Percentiles rank a stretch among this genome's conserved stretches.
Evolutionary conservation across 345 rosid genomes (phyloP).

Genomic region (Turnera subulata): DNA sequence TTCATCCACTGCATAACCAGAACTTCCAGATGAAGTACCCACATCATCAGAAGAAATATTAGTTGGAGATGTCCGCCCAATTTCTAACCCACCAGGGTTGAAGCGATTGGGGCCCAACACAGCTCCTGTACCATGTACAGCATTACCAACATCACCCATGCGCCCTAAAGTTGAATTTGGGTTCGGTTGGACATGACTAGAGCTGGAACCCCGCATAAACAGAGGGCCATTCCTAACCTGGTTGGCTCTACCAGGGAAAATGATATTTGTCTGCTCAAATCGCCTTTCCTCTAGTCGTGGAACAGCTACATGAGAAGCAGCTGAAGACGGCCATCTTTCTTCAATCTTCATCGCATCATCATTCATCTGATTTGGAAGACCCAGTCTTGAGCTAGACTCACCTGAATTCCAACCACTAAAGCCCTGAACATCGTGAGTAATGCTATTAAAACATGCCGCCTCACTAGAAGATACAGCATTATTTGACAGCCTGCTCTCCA

Average conservation of each 20-base stretch:
- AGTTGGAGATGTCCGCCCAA: conserved; percentile 23
- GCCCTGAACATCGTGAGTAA: conserved; percentile 36
- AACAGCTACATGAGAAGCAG: conserved; percentile 29
- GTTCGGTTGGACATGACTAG: conserved; percentile 35
- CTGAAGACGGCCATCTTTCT: conserved; percentile 40
- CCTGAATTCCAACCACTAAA: conserved; percentile 57
- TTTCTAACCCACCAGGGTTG: conserved; percentile 31
- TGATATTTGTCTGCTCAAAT: conserved; percentile 28
- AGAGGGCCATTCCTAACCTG: conserved; percentile 41
- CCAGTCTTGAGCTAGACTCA: conserved; percentile 53
- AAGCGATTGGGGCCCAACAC: conserved; percentile 20
- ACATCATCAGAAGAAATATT: conserved; percentile 28
- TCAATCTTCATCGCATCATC: conserved; percentile 48
- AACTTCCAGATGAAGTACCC: conserved; percentile 56
- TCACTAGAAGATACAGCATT: conserved; percentile 37
- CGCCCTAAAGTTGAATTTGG: conserved; percentile 33
- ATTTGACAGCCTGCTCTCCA: conserved; percentile 38
- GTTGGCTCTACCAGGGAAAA: conserved; percentile 34
- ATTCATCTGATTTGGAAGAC: conserved; percentile 37
- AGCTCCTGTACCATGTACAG: conserved; percentile 30
- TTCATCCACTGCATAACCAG: conserved; percentile 49
- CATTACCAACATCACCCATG: conserved; percentile 33
- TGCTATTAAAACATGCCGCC: conserved; percentile 32
- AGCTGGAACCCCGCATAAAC: conserved; percentile 50
- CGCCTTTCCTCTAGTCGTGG: conserved; percentile 51